phyloP scores from a whole-genome alignment of 1,284 basidiomycete species.

The Athelia sp. region DNA sequence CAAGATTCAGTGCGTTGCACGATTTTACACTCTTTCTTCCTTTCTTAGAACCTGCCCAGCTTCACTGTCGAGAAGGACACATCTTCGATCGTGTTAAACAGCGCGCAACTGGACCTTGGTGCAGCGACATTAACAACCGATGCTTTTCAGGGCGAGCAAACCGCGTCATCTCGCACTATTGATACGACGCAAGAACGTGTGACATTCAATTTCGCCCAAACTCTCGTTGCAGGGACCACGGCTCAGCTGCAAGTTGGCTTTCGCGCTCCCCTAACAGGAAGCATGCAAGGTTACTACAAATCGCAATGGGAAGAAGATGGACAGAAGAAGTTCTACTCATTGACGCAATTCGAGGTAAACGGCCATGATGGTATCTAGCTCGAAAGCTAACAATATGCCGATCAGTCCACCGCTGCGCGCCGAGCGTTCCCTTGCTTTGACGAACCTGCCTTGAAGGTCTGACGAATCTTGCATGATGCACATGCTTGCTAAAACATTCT shows the following conservation, averaged over 20 bases:
- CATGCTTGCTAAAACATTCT: too few species aligned
- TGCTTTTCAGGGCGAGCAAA: constrained; percentile 48
- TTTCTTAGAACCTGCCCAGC: constrained; percentile 28
- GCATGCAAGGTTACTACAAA: constrained; percentile 74
- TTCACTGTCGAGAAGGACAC: constrained; percentile 71
- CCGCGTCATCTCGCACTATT: constrained; percentile 43
- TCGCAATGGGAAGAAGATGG: constrained; percentile 52
- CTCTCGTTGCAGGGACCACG: constrained; percentile 57
- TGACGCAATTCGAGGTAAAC: constrained; percentile 78
- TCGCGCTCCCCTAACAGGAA: constrained; percentile 57
- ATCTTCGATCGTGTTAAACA: constrained; percentile 66
- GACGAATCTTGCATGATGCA: too few species aligned
- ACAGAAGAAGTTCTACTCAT: constrained; percentile 61
- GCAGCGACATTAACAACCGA: constrained; percentile 61
- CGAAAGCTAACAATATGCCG: constrained; percentile 21
- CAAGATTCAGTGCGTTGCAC: constrained; percentile 55
- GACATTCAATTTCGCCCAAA: constrained; percentile 50
- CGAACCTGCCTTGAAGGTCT: constrained; percentile 79
- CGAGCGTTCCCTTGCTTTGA: constrained; percentile 89
- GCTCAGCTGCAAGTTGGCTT: constrained; percentile 62
- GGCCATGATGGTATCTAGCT: constrained; percentile 1
- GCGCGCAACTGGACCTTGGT: constrained; percentile 66
- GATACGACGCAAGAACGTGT: constrained; percentile 65
- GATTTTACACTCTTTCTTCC: background rate
- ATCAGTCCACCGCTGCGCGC: constrained; percentile 83